Conservation (phyloP, 768 basidiomycete species). For the Lactarius evosmus region DNA sequence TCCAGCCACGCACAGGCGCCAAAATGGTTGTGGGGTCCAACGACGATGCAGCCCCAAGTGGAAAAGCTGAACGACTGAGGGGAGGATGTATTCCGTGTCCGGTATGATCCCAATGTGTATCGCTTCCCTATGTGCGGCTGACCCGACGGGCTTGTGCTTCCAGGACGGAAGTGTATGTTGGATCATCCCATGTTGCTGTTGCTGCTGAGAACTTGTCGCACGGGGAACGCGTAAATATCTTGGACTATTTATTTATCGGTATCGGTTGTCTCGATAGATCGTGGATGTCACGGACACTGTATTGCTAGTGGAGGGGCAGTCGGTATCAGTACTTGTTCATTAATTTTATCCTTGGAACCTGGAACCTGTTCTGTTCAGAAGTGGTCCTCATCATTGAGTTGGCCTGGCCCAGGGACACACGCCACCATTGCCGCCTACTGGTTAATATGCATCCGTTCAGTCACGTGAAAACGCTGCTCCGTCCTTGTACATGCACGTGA, state of each 20-base stretch:
- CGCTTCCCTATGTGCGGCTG: too few relatives aligned
- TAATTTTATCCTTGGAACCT: not conserved
- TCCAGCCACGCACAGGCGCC: slow-evolving; percentile 12
- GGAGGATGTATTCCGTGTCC: slow-evolving; percentile 26
- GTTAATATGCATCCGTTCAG: too few relatives aligned
- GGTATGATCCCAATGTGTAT: slow-evolving; percentile 2
- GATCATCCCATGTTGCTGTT: slow-evolving; percentile 24
- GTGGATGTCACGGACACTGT: not conserved
- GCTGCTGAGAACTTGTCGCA: slow-evolving; percentile 2
- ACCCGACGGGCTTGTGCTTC: not conserved
- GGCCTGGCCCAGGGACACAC: too few relatives aligned
- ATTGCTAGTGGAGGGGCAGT: not conserved
- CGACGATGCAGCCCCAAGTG: not conserved
- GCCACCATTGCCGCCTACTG: too few relatives aligned
- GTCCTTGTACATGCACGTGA: slow-evolving; percentile 5
- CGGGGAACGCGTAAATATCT: not conserved
- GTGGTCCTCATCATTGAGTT: too few relatives aligned
- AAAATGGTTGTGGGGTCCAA: slow-evolving; percentile 5
- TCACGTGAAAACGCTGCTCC: not conserved
- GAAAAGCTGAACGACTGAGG: slow-evolving; percentile 22
- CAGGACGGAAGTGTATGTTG: slow-evolving; percentile 25
- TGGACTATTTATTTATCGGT: not conserved
- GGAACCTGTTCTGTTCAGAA: not conserved
- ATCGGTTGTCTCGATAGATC: not conserved
- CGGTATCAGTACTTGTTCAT: not conserved